Conservation (phyloP, 1,284 basidiomycete genomes). For the Amylostereum areolatum region DNA sequence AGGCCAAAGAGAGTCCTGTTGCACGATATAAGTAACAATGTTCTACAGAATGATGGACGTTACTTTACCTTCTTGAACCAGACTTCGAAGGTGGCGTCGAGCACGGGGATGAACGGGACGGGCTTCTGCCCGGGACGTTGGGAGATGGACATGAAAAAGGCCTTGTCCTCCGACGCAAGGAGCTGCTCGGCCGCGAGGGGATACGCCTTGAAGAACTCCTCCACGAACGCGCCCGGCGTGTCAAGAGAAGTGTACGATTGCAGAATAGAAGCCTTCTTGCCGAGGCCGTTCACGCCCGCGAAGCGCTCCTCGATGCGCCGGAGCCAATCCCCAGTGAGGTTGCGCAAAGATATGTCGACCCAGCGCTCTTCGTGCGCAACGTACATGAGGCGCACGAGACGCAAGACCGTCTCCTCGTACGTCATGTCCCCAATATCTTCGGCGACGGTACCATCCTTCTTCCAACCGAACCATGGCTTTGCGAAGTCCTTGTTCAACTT, state of each 20-base stretch:
- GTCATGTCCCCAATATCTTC: slow-evolving; percentile 95
- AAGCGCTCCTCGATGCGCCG: slow-evolving; percentile 96
- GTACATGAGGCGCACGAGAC: slow-evolving; percentile 92
- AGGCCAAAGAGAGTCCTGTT: slow-evolving; percentile 93
- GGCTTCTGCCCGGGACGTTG: slow-evolving; percentile 98
- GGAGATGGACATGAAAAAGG: slow-evolving; percentile 92
- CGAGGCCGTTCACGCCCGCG: slow-evolving; percentile 80
- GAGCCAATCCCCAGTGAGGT: slow-evolving; percentile 95
- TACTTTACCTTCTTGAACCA: slow-evolving; percentile 92
- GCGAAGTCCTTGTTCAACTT: slow-evolving; percentile 95
- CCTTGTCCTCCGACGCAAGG: slow-evolving; percentile 88
- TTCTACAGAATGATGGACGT: slow-evolving; percentile 13
- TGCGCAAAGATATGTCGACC: slow-evolving; percentile 92
- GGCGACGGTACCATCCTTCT: slow-evolving; percentile 83
- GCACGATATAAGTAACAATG: slow-evolving; percentile 12
- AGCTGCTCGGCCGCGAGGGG: slow-evolving; percentile 80
- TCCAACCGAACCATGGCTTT: slow-evolving; percentile 96
- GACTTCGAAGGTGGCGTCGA: slow-evolving; percentile 90
- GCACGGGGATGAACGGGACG: slow-evolving; percentile 96
- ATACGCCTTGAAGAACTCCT: slow-evolving; percentile 84
- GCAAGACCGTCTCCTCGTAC: slow-evolving; percentile 91
- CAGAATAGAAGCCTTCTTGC: slow-evolving; percentile 78
- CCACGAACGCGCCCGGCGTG: slow-evolving; percentile 74
- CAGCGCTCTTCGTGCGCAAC: slow-evolving; percentile 88
- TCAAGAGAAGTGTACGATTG: slow-evolving; percentile 87